A percentile compares a stretch with the other conserved stretches of the same genome.
phyloP scores from a whole-genome alignment of 305 asterid species.

The Nicotiana rustica region DNA sequence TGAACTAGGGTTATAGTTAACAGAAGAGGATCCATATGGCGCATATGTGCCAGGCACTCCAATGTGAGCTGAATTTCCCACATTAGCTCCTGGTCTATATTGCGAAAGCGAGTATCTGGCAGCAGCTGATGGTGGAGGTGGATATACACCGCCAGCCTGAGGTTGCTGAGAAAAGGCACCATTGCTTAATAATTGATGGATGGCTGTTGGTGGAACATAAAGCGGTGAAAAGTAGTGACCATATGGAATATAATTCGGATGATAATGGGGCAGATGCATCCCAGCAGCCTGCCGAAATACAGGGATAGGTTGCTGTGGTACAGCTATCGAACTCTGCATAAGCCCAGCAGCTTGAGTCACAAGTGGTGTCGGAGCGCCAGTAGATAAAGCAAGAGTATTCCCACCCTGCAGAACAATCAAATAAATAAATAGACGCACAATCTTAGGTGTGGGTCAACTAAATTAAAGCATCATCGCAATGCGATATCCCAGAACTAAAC shows the following conservation, averaged over 20 bases:
- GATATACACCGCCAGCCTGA: slow-evolving; percentile 74
- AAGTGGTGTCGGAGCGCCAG: slow-evolving; percentile 74
- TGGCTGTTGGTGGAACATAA: slow-evolving; percentile 75
- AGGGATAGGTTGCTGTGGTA: slow-evolving; percentile 76
- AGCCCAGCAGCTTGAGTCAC: slow-evolving; percentile 80
- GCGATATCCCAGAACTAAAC: slow-evolving; percentile 20
- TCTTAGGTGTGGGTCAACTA: slow-evolving; percentile 22
- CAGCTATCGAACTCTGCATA: slow-evolving; percentile 72
- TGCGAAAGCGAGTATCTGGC: slow-evolving; percentile 83
- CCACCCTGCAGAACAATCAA: slow-evolving; percentile 67
- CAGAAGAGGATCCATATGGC: slow-evolving; percentile 71
- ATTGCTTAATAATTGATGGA: slow-evolving; percentile 81
- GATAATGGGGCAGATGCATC: slow-evolving; percentile 85
- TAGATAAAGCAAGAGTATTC: slow-evolving; percentile 64
- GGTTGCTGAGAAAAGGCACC: slow-evolving; percentile 93
- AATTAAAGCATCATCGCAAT: slow-evolving; percentile 9
- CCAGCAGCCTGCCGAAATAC: slow-evolving; percentile 87
- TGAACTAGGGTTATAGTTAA: slow-evolving; percentile 69
- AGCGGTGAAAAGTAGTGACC: slow-evolving; percentile 82
- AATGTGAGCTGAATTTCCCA: slow-evolving; percentile 64
- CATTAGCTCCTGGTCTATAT: slow-evolving; percentile 78
- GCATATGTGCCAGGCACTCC: slow-evolving; percentile 83
- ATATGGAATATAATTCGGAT: slow-evolving; percentile 79
- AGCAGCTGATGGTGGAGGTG: slow-evolving; percentile 70
- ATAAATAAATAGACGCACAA: slow-evolving; percentile 37